phyloP scores from a whole-genome alignment of 208 protist genomes.

The Trypanosomatidae sp. region DNA sequence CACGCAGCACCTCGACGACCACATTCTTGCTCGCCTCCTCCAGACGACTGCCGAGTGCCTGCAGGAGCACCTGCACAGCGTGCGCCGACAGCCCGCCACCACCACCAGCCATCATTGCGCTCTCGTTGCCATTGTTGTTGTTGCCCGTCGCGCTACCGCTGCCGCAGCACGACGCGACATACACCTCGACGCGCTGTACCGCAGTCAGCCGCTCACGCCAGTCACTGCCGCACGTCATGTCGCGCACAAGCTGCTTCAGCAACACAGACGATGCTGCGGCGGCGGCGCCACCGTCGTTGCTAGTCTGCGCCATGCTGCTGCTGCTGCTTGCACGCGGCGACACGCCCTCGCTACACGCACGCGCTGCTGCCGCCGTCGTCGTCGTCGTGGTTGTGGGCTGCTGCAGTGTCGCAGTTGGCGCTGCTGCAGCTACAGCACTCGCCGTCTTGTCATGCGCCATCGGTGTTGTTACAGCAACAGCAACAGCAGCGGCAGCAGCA shows the following conservation, averaged over 20 bases:
- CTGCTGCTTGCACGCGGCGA: not conserved
- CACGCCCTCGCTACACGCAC: not conserved
- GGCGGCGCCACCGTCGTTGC: not conserved
- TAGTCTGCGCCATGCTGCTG: not conserved
- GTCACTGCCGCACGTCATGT: slow-evolving; percentile 43
- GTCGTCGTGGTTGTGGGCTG: too few species aligned
- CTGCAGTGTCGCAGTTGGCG: too few species aligned
- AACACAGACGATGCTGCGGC: slow-evolving; percentile 5
- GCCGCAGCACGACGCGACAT: too few species aligned
- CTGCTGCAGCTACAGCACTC: too few species aligned
- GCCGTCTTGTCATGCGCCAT: too few species aligned
- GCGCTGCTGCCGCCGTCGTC: too few species aligned
- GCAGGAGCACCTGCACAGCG: slow-evolving; percentile 25
- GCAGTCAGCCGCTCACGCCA: slow-evolving; percentile 64
- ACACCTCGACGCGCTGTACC: slow-evolving; percentile 45
- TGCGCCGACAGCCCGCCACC: slow-evolving; percentile 20
- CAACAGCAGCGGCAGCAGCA: too few species aligned
- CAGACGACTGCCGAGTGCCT: slow-evolving; percentile 48
- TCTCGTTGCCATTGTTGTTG: too few species aligned
- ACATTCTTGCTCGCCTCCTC: slow-evolving; percentile 83
- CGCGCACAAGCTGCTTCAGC: slow-evolving; percentile 24
- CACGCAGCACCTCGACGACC: slow-evolving; percentile 71
- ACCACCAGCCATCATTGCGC: too few species aligned
- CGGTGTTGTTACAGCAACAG: too few species aligned
- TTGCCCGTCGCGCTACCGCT: too few species aligned